Evolutionary conservation across 2,329 filamentous ascomycete species (phyloP).

Genomic region (Microcyclosporella mali): DNA sequence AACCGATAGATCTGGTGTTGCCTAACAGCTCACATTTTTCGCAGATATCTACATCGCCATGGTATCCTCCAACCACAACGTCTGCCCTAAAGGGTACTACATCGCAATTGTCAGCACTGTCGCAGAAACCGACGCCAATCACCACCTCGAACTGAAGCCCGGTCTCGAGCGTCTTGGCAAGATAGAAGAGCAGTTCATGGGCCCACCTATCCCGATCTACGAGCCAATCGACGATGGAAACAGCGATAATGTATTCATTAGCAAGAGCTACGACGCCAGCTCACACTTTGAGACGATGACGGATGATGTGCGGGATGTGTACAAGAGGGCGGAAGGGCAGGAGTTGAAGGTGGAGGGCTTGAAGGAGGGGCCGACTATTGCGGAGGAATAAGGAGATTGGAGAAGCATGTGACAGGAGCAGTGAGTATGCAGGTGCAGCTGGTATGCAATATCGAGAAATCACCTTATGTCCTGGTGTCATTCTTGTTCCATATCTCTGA

Average conservation of each 20-base stretch:
- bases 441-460: no score
- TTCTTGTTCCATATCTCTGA: no score
- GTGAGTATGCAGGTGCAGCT: no score
- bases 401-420: no score
- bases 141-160: constrained; percentile 88
- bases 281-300: constrained; percentile 94
- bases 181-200: constrained; percentile 97
- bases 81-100: constrained; percentile 98
- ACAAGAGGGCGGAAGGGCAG: constrained; percentile 73
- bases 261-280: constrained; percentile 96
- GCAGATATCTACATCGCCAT: constrained; percentile 93
- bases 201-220: constrained; percentile 85
- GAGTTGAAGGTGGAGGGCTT: constrained; percentile 83
- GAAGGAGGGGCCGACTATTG: constrained; percentile 67
- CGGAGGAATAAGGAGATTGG: constrained; percentile 59
- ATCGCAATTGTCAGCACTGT: constrained; percentile 98
- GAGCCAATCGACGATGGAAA: constrained; percentile 77
- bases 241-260: constrained; percentile 91
- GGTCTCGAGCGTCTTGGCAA: constrained; percentile 86
- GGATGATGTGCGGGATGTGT: constrained; percentile 94
- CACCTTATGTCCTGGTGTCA: no score
- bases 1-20: no score
- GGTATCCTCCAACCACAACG: constrained; percentile 92
- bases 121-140: constrained; percentile 83
- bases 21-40: no score